phyloP scores from a whole-genome alignment of 495 filamentous ascomycete species.

The Chaetomium cochliodes region DNA sequence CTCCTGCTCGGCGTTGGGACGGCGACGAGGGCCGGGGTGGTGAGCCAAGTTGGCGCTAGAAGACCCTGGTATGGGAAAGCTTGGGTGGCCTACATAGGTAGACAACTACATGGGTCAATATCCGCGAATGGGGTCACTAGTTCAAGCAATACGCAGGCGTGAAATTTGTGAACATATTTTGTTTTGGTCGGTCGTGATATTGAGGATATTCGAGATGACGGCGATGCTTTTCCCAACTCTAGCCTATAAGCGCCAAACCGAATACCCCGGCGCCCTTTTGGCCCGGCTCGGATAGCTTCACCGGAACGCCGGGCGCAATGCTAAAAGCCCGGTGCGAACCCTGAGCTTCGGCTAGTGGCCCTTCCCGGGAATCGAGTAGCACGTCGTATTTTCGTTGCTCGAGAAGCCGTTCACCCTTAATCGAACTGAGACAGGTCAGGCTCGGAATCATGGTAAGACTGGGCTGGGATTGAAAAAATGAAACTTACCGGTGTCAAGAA shows the following conservation, averaged over 20 bases:
- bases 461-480: not conserved
- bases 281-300: not conserved
- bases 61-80: not conserved
- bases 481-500: slow-evolving; percentile 90
- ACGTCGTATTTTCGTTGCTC: slow-evolving; percentile 8
- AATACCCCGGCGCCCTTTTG: not conserved
- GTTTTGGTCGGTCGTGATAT: not conserved
- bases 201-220: not conserved
- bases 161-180: not conserved
- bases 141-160: not conserved
- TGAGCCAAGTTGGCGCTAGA: too few species aligned
- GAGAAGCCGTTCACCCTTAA: not conserved
- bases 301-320: slow-evolving; percentile 24
- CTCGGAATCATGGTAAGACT: not conserved
- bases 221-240: not conserved
- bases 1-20: not conserved
- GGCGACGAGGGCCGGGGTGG: not conserved
- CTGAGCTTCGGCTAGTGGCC: not conserved
- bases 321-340: not conserved
- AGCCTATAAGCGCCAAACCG: not conserved
- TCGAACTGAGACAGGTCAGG: slow-evolving; percentile 17
- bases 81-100: not conserved
- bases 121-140: not conserved
- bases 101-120: not conserved
- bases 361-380: not conserved